phyloP scores from a whole-genome alignment of 345 rosid genomes.

The Crucihimalaya himalaica region DNA sequence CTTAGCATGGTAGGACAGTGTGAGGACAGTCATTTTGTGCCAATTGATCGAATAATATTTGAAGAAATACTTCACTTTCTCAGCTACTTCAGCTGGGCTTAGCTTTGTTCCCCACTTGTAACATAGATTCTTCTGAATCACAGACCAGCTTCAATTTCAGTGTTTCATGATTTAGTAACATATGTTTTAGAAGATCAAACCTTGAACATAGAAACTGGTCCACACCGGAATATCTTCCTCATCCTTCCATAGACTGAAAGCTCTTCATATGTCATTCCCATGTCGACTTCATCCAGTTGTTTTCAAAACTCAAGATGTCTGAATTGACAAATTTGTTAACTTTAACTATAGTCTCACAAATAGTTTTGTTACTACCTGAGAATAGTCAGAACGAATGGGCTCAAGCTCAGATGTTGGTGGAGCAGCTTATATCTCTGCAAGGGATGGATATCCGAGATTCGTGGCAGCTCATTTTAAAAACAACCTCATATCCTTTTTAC shows the following conservation, averaged over 20 bases:
- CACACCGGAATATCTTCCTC: constrained; percentile 77
- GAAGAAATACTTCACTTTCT: too few species aligned
- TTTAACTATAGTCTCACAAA: background rate
- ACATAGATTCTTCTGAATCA: too few species aligned
- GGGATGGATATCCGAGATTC: constrained; percentile 82
- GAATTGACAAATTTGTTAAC: background rate
- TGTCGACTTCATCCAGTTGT: constrained; percentile 88
- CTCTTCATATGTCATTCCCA: constrained; percentile 95
- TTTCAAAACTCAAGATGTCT: constrained; percentile 22
- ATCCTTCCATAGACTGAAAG: constrained; percentile 82
- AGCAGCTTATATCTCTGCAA: constrained; percentile 92
- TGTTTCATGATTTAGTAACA: too few species aligned
- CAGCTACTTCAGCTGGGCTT: too few species aligned
- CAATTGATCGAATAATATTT: too few species aligned
- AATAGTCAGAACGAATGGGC: constrained; percentile 86
- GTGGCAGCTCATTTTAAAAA: constrained; percentile 91
- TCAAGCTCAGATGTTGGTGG: constrained; percentile 97
- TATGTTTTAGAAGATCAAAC: constrained; percentile 33
- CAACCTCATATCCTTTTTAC: too few species aligned
- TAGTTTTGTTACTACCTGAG: constrained; percentile 56
- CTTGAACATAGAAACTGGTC: constrained; percentile 99
- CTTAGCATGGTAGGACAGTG: too few species aligned
- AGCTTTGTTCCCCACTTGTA: too few species aligned
- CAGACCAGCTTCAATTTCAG: too few species aligned
- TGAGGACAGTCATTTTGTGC: too few species aligned